Evolutionary conservation across 306 rosid species (phyloP), one percentile per base, ranked within the genome.

Genomic region (Senna tora): DNA sequence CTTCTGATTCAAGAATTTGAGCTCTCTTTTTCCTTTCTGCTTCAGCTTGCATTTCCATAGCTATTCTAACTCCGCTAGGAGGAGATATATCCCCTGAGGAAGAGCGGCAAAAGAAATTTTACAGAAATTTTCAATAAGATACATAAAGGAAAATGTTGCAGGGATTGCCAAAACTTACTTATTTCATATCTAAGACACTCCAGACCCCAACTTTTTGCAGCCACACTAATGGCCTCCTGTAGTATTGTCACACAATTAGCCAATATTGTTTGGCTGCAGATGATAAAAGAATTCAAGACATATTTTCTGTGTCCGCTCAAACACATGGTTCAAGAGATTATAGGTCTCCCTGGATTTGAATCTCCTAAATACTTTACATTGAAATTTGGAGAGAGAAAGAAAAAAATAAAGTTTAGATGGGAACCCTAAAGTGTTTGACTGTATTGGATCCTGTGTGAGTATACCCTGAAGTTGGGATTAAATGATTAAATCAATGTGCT

Each of bases 31-130:
- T 89, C 55, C 97, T 85, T 75, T 94, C 98, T 71, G 97, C 98
- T 82, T 91, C 97, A 9, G 98, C 98, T 84, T 94, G 98, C 98
- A 91, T 87, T 83, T 94, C 97, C 98, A 94, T 94, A 49, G 98
- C 89, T 50, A 87, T 91, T 83, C 89, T 89, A 88, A 17, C n/a
- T n/a, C n/a, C n/a, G n/a, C n/a, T n/a, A n/a, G 97, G 98, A 78
- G 98, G 98, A 79, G 92, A 89, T 75, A 94, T 91, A 78, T 94
- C 98, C 98, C 92, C 98, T 94, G 76, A 12, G 57, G 63, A 75
- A 86, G 72, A 69, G 74, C 46, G 74, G 58, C 30, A 25, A 68
- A 41, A 79, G 25, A 30, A 47, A 45, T 43, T 73, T 65, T 32
- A 69, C 41, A 52, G 7, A 28, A 47, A 50, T 46, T 52, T 11